phyloP scores from a whole-genome alignment of 371 early-diverging fungal species.

The Cokeromyces recurvatus region DNA sequence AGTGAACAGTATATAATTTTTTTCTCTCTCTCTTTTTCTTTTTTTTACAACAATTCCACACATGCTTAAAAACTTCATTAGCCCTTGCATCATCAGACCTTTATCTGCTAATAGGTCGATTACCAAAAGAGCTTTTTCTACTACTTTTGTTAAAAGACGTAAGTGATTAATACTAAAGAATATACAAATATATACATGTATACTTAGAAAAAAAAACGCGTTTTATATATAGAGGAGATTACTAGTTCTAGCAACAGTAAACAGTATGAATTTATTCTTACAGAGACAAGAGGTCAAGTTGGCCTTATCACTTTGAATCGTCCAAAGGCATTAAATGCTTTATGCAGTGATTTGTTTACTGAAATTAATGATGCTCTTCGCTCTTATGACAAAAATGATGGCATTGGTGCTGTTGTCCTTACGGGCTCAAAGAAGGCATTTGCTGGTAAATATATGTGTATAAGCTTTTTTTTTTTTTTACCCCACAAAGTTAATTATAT shows the following conservation, averaged over 20 bases:
- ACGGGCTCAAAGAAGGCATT: constrained; percentile 96
- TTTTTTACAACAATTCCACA: too few species aligned
- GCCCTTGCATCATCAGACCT: constrained; percentile 36
- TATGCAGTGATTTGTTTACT: constrained; percentile 84
- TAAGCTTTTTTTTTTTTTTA: too few species aligned
- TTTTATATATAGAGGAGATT: constrained; percentile 23
- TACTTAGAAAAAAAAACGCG: constrained; percentile 1
- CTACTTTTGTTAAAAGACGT: constrained; percentile 30
- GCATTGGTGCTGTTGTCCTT: constrained; percentile 89
- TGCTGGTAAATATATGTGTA: constrained; percentile 74
- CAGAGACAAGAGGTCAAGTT: constrained; percentile 80
- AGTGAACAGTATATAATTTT: too few species aligned
- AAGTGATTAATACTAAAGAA: too few species aligned
- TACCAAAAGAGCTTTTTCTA: constrained; percentile 30
- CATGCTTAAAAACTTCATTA: constrained; percentile 39
- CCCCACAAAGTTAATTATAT: too few species aligned
- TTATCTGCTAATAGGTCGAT: constrained; percentile 29
- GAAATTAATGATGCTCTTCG: constrained; percentile 90
- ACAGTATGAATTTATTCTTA: constrained; percentile 63
- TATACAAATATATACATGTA: too few species aligned
- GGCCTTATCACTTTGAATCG: constrained; percentile 90
- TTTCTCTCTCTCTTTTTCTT: too few species aligned
- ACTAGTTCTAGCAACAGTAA: constrained; percentile 27
- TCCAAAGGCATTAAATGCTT: constrained; percentile 96
- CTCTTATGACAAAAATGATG: constrained; percentile 70